These are phyloP conservation scores for Carex littledalei DNA, from an alignment of 176 grass and related monocot species.

Conservation along the genomic window DNA sequence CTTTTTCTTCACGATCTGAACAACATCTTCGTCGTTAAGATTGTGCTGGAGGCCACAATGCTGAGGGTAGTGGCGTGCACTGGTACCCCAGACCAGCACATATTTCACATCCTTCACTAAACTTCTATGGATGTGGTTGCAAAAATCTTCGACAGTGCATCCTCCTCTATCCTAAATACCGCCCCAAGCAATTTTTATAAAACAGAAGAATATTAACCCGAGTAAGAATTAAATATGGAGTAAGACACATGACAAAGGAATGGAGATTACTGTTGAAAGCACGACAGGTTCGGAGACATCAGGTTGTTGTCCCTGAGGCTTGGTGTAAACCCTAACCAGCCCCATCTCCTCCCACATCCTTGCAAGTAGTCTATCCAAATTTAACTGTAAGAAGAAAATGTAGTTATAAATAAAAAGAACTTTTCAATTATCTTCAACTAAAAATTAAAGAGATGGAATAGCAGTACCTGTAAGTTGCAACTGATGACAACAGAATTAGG, in stretches of 20 bases:
- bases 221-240: background rate
- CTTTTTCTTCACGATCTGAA: constrained; percentile 99
- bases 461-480: constrained; percentile 86
- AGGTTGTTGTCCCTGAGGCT: constrained; percentile 93
- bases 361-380: constrained; percentile 86
- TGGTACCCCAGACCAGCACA: constrained; percentile 88
- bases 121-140: constrained; percentile 90
- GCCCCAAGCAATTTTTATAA: constrained; percentile 7
- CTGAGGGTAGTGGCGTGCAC: constrained; percentile 78
- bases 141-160: constrained; percentile 92
- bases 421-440: background rate
- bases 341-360: constrained; percentile 99
- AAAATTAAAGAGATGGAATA: background rate
- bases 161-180: constrained; percentile 85
- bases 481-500: constrained; percentile 98
- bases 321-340: constrained; percentile 92
- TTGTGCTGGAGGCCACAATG: constrained; percentile 70
- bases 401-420: constrained; percentile 2
- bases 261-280: constrained; percentile 62
- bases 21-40: constrained; percentile 90
- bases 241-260: background rate
- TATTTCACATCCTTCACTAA: constrained; percentile 95
- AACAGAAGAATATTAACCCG: background rate
- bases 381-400: constrained; percentile 49
- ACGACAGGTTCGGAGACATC: constrained; percentile 94